These are phyloP conservation scores for Ajuga reptans DNA, from an alignment of 305 asterid species.

Conservation along the genomic window DNA sequence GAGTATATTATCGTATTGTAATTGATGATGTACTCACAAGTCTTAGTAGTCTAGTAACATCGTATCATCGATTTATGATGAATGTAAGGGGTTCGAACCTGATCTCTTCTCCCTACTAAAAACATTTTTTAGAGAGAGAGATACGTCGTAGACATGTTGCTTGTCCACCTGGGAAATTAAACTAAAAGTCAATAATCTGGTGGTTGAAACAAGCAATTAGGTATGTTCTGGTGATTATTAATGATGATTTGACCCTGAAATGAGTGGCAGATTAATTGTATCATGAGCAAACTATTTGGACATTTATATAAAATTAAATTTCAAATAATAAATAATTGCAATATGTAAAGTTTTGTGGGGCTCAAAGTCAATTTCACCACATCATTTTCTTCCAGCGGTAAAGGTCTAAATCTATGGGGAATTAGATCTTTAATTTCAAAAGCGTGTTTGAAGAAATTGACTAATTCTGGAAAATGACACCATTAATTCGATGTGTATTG, in stretches of 20 bases:
- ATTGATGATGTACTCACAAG: too few species aligned
- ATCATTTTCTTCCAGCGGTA: neutral
- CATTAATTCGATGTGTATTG: neutral
- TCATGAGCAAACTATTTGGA: conserved; percentile 1
- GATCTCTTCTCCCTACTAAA: too few species aligned
- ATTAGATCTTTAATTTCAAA: conserved; percentile 18
- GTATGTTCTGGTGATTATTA: conserved; percentile 5
- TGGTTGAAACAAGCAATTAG: conserved; percentile 14
- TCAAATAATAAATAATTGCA: conserved; percentile 21
- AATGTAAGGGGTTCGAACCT: too few species aligned
- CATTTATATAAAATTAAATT: neutral
- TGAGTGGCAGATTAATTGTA: conserved; percentile 15
- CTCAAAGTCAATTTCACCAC: conserved; percentile 20
- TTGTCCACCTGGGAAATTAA: neutral
- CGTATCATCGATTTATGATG: too few species aligned
- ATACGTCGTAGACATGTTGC: neutral
- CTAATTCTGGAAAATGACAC: neutral
- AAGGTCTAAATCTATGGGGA: conserved; percentile 14
- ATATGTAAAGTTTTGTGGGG: conserved; percentile 24
- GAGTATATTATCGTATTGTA: too few species aligned
- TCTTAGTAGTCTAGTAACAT: too few species aligned
- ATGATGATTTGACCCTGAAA: conserved; percentile 13
- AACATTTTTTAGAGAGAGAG: too few species aligned
- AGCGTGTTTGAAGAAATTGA: neutral
- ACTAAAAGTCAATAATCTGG: conserved; percentile 21